Evolutionary conservation across 257 asterid species (phyloP).

Genomic region (Solanum gandarillasii): DNA sequence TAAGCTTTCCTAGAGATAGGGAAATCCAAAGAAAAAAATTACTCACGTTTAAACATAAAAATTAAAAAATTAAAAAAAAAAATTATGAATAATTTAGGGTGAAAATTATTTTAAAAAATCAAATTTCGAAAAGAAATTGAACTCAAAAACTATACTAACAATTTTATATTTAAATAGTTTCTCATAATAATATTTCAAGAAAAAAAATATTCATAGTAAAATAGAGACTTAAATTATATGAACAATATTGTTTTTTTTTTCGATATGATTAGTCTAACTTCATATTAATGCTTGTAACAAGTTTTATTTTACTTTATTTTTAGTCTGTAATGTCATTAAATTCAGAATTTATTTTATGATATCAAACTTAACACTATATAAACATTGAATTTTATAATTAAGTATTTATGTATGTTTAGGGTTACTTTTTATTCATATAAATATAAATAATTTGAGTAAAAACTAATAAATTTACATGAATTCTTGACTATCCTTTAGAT

Average conservation of each 20-base stretch:
- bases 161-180: neutral
- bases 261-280: neutral
- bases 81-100: neutral
- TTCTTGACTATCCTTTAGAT: neutral
- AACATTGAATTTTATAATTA: neutral
- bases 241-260: neutral
- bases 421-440: neutral
- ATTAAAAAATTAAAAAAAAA: too few relatives aligned
- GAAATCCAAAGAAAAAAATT: neutral
- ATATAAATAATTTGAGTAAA: neutral
- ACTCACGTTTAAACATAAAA: neutral
- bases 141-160: neutral
- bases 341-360: neutral
- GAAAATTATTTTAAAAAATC: neutral
- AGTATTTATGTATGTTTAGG: neutral
- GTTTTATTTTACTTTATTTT: neutral
- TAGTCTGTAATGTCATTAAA: neutral
- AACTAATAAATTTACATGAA: neutral
- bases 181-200: neutral
- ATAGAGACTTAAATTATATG: neutral
- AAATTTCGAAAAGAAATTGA: neutral
- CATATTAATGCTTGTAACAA: neutral
- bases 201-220: neutral
- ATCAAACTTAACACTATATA: neutral
- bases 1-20: neutral